Percentiles rank a stretch among this genome's conserved stretches.
Evolutionary conservation across 139 green algal genomes (phyloP).

Genomic region (Chlamydomonas incerta): DNA sequence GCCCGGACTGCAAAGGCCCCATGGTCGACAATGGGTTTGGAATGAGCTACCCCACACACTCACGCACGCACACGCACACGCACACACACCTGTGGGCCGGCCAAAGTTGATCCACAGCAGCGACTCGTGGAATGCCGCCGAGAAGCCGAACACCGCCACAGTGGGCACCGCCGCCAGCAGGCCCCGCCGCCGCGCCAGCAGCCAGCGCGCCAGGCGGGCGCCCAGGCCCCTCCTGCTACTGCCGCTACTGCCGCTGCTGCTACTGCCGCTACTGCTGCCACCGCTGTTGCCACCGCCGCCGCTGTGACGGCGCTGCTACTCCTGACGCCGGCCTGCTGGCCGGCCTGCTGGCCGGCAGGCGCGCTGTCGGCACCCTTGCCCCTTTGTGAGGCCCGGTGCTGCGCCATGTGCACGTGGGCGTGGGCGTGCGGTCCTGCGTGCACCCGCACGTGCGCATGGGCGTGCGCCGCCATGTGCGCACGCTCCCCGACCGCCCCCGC

Average conservation of each 20-base stretch:
- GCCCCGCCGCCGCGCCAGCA: neutral
- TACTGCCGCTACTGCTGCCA: neutral
- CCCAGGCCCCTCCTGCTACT: neutral
- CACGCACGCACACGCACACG: no score
- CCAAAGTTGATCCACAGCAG: conserved; percentile 43
- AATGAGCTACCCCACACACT: no score
- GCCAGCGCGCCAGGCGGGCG: neutral
- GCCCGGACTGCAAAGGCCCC: no score
- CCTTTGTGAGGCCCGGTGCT: no score
- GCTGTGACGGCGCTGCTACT: neutral
- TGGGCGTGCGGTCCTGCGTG: no score
- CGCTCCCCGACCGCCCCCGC: no score
- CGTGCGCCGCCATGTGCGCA: no score
- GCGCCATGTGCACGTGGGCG: neutral
- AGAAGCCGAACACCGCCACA: conserved; percentile 37
- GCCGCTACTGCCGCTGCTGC: neutral
- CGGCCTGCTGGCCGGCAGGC: no score
- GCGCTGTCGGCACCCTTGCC: no score
- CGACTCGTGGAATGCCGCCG: conserved; percentile 25
- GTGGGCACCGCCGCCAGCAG: conserved; percentile 5
- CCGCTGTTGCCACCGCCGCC: neutral
- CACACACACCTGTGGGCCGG: conserved; percentile 7
- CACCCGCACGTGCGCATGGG: no score
- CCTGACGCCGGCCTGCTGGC: neutral
- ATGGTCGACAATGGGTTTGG: no score